A percentile compares a stretch with the other conserved stretches of the same genome.
Conservation (phyloP, 2,329 filamentous ascomycete genomes). For the Gnomoniopsis sp. region DNA sequence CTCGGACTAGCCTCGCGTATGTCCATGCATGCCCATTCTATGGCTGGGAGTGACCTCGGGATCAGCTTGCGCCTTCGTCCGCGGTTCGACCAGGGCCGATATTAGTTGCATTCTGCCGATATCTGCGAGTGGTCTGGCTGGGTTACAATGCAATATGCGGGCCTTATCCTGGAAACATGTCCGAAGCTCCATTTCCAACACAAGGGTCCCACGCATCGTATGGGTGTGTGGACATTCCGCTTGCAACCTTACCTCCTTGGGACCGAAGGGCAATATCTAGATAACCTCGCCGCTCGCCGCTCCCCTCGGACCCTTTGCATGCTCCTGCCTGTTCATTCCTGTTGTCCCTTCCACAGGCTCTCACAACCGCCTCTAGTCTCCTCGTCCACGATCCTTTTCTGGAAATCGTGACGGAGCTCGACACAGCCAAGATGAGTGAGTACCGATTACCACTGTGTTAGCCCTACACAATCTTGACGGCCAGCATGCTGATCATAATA, state of each 20-base stretch:
- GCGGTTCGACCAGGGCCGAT: neutral
- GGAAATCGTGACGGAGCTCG: neutral
- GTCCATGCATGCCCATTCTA: neutral
- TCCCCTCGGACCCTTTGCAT: neutral
- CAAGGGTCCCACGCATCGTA: no score
- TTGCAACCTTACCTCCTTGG: no score
- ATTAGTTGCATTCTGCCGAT: neutral
- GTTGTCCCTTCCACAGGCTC: neutral
- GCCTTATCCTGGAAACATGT: neutral
- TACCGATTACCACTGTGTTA: neutral
- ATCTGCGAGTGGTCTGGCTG: neutral
- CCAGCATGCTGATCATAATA: neutral
- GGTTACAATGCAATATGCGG: neutral
- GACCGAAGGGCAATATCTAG: no score
- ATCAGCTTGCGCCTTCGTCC: no score
- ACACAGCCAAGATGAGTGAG: conserved; percentile 14
- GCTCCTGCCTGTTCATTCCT: neutral
- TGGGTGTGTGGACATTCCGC: no score
- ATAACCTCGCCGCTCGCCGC: no score
- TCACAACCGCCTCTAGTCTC: neutral
- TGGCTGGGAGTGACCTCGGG: neutral
- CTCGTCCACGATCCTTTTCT: neutral
- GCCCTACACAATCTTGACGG: neutral
- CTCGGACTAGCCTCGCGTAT: neutral
- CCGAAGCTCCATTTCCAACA: no score